Percentiles rank a stretch among this genome's conserved stretches.
Conservation (phyloP, 176 grass and related monocot species). For the Bothriochloa decipiens region DNA sequence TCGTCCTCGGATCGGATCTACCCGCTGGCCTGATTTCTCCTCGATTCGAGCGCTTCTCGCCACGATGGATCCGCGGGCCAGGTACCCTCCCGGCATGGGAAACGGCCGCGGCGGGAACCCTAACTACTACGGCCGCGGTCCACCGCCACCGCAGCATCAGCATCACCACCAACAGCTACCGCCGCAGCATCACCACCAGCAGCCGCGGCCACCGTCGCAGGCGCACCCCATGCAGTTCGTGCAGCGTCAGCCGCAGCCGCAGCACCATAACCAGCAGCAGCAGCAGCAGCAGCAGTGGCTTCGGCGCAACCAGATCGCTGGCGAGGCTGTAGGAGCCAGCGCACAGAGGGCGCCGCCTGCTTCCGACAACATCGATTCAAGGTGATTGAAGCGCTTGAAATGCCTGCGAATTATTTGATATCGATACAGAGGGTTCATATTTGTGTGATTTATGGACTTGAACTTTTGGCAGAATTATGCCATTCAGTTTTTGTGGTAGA, state of each 20-base stretch:
- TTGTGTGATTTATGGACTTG: slow-evolving; percentile 26
- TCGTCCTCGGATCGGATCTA: slow-evolving; percentile 28
- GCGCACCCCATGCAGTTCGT: slow-evolving; percentile 55
- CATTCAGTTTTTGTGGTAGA: background rate
- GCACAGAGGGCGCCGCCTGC: slow-evolving; percentile 38
- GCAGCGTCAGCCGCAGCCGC: slow-evolving; percentile 47
- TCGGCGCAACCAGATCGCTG: slow-evolving; percentile 55
- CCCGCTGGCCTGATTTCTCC: background rate
- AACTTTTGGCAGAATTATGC: background rate
- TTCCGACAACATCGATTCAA: slow-evolving; percentile 43
- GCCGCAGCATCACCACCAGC: slow-evolving; percentile 43
- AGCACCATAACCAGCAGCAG: slow-evolving; percentile 46
- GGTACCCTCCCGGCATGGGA: slow-evolving; percentile 72
- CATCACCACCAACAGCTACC: slow-evolving; percentile 49
- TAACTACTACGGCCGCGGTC: slow-evolving; percentile 66
- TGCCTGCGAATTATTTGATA: background rate
- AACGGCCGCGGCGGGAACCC: slow-evolving; percentile 68
- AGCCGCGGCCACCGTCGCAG: slow-evolving; percentile 37
- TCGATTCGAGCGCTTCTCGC: slow-evolving; percentile 7
- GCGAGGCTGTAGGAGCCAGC: slow-evolving; percentile 35
- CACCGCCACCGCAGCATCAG: slow-evolving; percentile 36
- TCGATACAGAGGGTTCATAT: background rate
- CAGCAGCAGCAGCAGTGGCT: slow-evolving; percentile 68
- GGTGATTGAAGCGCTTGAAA: slow-evolving; percentile 41
- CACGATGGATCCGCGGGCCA: slow-evolving; percentile 65